Evolutionary conservation across 805 yeast species (phyloP).

Genomic region (Helenozyma rhizophorensis): DNA sequence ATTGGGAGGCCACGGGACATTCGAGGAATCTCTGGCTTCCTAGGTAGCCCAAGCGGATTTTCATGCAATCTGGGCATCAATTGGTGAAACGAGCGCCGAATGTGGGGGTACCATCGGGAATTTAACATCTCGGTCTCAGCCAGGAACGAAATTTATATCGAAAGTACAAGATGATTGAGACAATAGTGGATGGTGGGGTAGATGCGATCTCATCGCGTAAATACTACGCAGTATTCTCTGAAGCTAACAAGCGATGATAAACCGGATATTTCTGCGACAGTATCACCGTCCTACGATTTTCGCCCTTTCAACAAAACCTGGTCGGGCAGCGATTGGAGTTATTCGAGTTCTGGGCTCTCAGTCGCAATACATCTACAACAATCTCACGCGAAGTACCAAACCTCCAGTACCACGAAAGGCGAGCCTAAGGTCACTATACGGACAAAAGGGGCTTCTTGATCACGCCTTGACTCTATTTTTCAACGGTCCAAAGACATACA

Average conservation of each 20-base stretch:
- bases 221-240: no score
- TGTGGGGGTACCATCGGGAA: no score
- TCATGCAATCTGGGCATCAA: slow-evolving; percentile 20
- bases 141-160: no score
- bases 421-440: slow-evolving; percentile 53
- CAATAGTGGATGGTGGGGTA: no score
- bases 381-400: slow-evolving; percentile 38
- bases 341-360: slow-evolving; percentile 77
- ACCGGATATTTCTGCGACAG: no score
- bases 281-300: slow-evolving; percentile 62
- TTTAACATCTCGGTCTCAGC: no score
- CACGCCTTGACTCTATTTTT: slow-evolving; percentile 72
- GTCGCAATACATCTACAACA: slow-evolving; percentile 40
- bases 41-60: slow-evolving; percentile 41
- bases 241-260: no score
- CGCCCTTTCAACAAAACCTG: slow-evolving; percentile 82
- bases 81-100: no score
- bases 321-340: slow-evolving; percentile 83
- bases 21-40: slow-evolving; percentile 17
- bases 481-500: slow-evolving; percentile 70
- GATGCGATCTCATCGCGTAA: no score
- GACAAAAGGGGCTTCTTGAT: slow-evolving; percentile 52
- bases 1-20: slow-evolving; percentile 54
- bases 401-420: slow-evolving; percentile 52
- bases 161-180: no score